Conservation (phyloP, 768 basidiomycete species). For the Hysterangium stoloniferum region DNA sequence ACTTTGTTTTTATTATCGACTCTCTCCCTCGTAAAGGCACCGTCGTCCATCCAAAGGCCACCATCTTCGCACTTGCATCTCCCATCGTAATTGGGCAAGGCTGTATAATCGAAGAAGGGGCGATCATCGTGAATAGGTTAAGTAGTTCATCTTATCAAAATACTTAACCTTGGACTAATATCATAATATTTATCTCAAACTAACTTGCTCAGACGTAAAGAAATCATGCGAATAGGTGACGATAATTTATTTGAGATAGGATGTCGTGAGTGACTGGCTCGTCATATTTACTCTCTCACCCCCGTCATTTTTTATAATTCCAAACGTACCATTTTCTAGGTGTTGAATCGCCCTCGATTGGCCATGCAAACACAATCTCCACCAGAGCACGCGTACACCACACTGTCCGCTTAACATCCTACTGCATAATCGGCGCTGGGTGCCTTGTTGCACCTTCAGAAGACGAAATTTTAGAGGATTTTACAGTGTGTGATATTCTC, state of each 20-base stretch:
- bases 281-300: not conserved
- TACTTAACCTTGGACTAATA: not conserved
- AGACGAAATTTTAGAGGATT: slow-evolving; percentile 72
- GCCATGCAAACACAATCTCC: slow-evolving; percentile 79
- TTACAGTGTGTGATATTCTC: slow-evolving; percentile 37
- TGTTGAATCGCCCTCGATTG: slow-evolving; percentile 79
- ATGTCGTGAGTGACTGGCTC: slow-evolving; percentile 54
- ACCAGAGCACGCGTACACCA: slow-evolving; percentile 80
- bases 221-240: slow-evolving; percentile 89
- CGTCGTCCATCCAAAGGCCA: slow-evolving; percentile 89
- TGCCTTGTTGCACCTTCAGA: slow-evolving; percentile 74
- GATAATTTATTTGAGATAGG: slow-evolving; percentile 93
- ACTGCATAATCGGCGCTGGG: slow-evolving; percentile 77
- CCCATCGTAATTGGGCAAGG: slow-evolving; percentile 84
- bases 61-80: slow-evolving; percentile 85
- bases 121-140: slow-evolving; percentile 82
- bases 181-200: not conserved
- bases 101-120: slow-evolving; percentile 89
- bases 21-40: slow-evolving; percentile 42
- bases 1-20: not conserved
- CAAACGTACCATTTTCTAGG: slow-evolving; percentile 36
- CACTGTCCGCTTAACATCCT: slow-evolving; percentile 67
- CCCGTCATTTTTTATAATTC: not conserved
- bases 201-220: slow-evolving; percentile 46
- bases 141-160: slow-evolving; percentile 5